Base-by-base conservation (phyloP, 768 basidiomycete species). In the Hemileccinum rubropunctum region DNA sequence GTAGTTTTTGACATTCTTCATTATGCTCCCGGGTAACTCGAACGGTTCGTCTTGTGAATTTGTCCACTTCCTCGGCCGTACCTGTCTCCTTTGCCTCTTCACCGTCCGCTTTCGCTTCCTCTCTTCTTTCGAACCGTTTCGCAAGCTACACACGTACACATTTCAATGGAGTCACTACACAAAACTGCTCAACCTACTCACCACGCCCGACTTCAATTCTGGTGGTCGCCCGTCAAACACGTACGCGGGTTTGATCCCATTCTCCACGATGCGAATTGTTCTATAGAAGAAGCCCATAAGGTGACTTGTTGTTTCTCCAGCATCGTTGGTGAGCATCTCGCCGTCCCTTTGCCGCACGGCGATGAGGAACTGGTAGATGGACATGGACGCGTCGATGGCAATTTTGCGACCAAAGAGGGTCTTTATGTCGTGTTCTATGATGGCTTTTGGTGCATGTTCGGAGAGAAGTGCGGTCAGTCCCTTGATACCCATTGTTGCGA, bases 211-310 rank as follows among this genome's bases (percentile, higher is more conserved):
- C 73, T 99, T 99, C 73, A 99, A 71, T 60, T 98, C 94, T 40
- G 97, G 97, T 2, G 97, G 97, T 68, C 95, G 95, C 18, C 97
- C 97, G 69, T 99, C 97, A 58, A 99, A 99, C 30, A 99, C 92
- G 69, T 98, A 98, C 30, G 88, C 88, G 0, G 95, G 95, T 63
- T 99, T 99, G 65, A 99, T 93, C 4, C 97, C 97, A 57, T 98
- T 95, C 71, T 99, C 97, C 15, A 95, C 95, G 67, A 99, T 98
- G 20, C 97, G 81, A 51, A 99, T 91, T 0, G 97, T 99, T 34
- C 95, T 81, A 63, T 98, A 98, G 73, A 99, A 99, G 69, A 98
- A 88, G 0, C 97, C 97, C 94, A 98, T 98, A 11, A 99, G 76
- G 71, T 99, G 95, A 72, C 93, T 95, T 2, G 97, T 99, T 4